Conservation (phyloP, 768 basidiomycete species). For the Collybiopsis confluens region DNA sequence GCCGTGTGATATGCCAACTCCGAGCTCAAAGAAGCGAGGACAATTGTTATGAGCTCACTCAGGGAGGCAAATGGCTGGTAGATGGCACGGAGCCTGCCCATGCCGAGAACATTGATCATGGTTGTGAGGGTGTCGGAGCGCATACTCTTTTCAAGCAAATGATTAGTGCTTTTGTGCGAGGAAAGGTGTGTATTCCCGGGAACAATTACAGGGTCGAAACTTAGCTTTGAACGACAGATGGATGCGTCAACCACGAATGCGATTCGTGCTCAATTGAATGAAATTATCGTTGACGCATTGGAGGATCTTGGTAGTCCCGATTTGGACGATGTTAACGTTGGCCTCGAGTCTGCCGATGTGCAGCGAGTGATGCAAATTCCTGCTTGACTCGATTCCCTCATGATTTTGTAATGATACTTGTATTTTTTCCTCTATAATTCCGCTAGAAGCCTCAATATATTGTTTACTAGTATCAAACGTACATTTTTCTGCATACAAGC, state of each 20-base stretch:
- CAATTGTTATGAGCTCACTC: slow-evolving; percentile 14
- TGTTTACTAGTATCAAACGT: too few relatives aligned
- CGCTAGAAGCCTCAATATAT: too few relatives aligned
- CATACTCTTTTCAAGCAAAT: not conserved
- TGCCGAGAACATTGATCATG: not conserved
- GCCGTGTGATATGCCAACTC: slow-evolving; percentile 26
- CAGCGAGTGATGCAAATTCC: not conserved
- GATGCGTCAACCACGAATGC: not conserved
- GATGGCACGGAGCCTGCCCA: not conserved
- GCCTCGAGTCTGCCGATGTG: too few relatives aligned
- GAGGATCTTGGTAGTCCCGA: not conserved
- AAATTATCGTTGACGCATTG: not conserved
- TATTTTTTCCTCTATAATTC: too few relatives aligned
- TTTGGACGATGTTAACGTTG: not conserved
- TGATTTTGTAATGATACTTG: too few relatives aligned
- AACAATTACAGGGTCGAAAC: too few relatives aligned
- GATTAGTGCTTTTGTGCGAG: not conserved
- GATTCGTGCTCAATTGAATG: not conserved
- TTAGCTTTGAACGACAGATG: not conserved
- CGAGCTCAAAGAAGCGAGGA: slow-evolving; percentile 21
- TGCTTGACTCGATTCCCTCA: too few relatives aligned
- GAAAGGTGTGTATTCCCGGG: not conserved
- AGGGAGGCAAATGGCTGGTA: not conserved
- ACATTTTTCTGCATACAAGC: too few relatives aligned
- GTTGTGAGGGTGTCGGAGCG: not conserved